phyloP scores from a whole-genome alignment of 768 basidiomycete species.

The Rhodotorula paludigena region DNA sequence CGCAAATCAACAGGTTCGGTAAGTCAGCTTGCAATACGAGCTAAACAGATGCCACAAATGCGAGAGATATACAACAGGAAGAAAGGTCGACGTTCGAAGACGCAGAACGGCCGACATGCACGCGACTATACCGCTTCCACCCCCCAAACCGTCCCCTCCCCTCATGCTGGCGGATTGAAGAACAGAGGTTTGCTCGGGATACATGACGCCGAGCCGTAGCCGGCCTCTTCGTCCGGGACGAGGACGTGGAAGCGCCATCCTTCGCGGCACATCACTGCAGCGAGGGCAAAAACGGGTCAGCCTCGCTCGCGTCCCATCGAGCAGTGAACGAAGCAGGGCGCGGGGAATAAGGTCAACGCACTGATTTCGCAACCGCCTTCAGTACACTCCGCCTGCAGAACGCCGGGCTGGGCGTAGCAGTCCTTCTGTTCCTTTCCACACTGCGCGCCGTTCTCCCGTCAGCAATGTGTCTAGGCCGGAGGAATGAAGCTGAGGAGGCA shows the following conservation, averaged over 20 bases:
- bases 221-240: background rate
- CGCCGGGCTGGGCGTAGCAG: conserved; percentile 18
- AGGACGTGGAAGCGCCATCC: conserved; percentile 11
- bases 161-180: background rate
- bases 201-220: background rate
- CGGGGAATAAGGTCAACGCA: background rate
- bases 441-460: background rate
- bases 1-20: too few species aligned
- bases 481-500: background rate
- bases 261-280: conserved; percentile 6
- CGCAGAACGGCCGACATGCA: too few species aligned
- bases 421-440: conserved; percentile 10
- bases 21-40: too few species aligned
- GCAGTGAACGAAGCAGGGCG: background rate
- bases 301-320: too few species aligned
- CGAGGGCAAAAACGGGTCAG: too few species aligned
- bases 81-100: too few species aligned
- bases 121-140: too few species aligned
- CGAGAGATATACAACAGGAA: background rate
- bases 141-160: background rate
- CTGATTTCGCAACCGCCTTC: conserved; percentile 8
- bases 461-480: background rate
- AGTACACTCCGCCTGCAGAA: conserved; percentile 9
- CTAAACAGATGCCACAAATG: too few species aligned
- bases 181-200: conserved; percentile 10